These are phyloP conservation scores for Cinnamomum chago DNA, from an alignment of 164 flowering plant species.

Conservation along the genomic window DNA sequence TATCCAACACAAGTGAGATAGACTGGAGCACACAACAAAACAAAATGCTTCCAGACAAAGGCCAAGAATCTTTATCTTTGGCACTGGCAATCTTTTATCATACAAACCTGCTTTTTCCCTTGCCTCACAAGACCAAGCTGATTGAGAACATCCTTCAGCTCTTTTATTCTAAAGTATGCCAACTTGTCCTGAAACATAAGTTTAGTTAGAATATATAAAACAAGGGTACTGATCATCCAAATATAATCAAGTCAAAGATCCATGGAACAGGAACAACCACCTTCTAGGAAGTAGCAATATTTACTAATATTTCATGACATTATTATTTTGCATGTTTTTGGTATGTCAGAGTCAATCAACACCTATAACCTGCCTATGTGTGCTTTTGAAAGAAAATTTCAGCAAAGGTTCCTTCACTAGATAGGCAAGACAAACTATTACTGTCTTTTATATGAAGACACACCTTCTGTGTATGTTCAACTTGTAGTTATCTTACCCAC, in stretches of 20 bases:
- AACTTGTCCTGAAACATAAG: slow-evolving; percentile 25
- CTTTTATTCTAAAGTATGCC: slow-evolving; percentile 29
- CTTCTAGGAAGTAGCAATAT: not conserved
- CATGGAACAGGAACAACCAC: not conserved
- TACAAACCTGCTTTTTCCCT: slow-evolving; percentile 82
- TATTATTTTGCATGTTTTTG: too few relatives aligned
- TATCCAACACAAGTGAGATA: not conserved
- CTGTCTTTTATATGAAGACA: too few relatives aligned
- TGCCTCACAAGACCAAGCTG: slow-evolving; percentile 76
- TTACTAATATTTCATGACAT: not conserved
- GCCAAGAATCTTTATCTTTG: not conserved
- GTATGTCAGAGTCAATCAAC: too few relatives aligned
- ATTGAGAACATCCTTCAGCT: slow-evolving; percentile 35
- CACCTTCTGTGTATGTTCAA: too few relatives aligned
- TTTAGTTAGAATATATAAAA: not conserved
- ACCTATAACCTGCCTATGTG: too few relatives aligned
- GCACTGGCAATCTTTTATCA: not conserved
- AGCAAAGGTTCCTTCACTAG: too few relatives aligned
- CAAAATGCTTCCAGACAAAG: too few relatives aligned
- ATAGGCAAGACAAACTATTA: too few relatives aligned
- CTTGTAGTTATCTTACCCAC: too few relatives aligned
- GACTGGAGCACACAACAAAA: not conserved
- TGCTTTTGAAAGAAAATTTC: too few relatives aligned
- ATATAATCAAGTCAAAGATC: not conserved
- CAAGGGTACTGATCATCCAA: not conserved